These are phyloP conservation scores for Gastrolobium bilobum DNA, from an alignment of 306 rosid species.

Conservation along the genomic window DNA sequence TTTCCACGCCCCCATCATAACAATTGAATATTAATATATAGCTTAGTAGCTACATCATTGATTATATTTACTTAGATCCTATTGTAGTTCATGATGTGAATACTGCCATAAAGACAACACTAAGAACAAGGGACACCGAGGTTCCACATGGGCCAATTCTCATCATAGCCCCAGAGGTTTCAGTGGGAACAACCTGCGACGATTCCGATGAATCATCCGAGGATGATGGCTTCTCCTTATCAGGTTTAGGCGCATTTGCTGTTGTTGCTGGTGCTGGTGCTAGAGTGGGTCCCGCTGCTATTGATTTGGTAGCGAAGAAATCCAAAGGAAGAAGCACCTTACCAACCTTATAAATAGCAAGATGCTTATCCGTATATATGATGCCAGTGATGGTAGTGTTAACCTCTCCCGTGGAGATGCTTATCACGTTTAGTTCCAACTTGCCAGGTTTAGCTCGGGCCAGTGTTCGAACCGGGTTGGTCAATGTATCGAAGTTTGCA, in stretches of 20 bases:
- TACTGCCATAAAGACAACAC: slow-evolving; percentile 37
- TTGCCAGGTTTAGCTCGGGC: slow-evolving; percentile 63
- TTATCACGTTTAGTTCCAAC: slow-evolving; percentile 67
- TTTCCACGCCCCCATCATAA: neutral
- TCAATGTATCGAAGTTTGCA: slow-evolving; percentile 69
- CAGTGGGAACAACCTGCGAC: slow-evolving; percentile 57
- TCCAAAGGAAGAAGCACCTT: slow-evolving; percentile 68
- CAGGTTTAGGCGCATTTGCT: slow-evolving; percentile 52
- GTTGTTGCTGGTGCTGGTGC: slow-evolving; percentile 31
- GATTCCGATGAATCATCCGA: slow-evolving; percentile 34
- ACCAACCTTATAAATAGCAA: slow-evolving; percentile 70
- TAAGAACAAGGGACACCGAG: slow-evolving; percentile 43
- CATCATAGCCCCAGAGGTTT: slow-evolving; percentile 10
- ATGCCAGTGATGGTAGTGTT: slow-evolving; percentile 70
- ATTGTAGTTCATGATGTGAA: neutral
- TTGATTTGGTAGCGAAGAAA: slow-evolving; percentile 51
- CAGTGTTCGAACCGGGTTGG: slow-evolving; percentile 71
- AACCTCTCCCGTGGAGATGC: slow-evolving; percentile 62
- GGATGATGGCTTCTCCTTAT: slow-evolving; percentile 50
- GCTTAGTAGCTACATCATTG: neutral
- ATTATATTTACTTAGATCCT: neutral
- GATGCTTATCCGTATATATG: slow-evolving; percentile 64
- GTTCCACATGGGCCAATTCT: slow-evolving; percentile 18
- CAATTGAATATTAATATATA: neutral
- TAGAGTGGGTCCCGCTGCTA: slow-evolving; percentile 30